Base-by-base conservation (phyloP, 495 filamentous ascomycete genomes). In the Hypoxylon intermedium region DNA sequence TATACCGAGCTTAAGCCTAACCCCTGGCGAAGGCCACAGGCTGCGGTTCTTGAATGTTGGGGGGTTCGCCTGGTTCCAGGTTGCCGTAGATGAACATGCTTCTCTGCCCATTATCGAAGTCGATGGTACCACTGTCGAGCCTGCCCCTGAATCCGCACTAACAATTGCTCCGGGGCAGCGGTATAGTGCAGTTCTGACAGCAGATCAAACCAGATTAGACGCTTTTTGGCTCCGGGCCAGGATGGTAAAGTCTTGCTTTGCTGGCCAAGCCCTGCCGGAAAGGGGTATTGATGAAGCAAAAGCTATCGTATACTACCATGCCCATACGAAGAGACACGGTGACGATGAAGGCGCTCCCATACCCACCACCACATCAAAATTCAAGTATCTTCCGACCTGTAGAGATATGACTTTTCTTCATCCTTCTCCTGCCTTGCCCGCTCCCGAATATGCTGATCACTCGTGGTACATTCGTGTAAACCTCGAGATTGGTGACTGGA, bases 21-120 rank as follows among this genome's bases (percentile, higher is more conserved):
- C 69, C 13, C 65, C 69, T 18, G 77, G 77, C 26, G 81, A 85
- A 65, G 83, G 73, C 6, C 88, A 93, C 62, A 75, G 84, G n/a
- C 73, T 93, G 23, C 82, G 88, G 13, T 78, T 93, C 21, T 76
- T 93, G 60, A 90, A 90, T 53, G 73, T 85, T 18, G 85, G 81
- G 16, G 82, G 82, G 2, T 86, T 82, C 50, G 82, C 81, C 1
- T 84, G 82, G 51, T 83, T 85, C 54, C 74, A 82, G 44, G 76
- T 86, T 51, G 72, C 73, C 11, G 59, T 83, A 38, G 81, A 84
- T 55, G 69, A 74, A 16, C 80, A 83, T 41, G 53, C 61, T 37
- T 46, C 65, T 37, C 65, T 77, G 47, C 65, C 69, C 4, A 80
- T 92, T 18, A 83, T 90, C 9, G 90, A 92, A 70, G 84, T 88